Percentiles rank a stretch among this genome's conserved stretches.
phyloP scores from a whole-genome alignment of 345 rosid genomes.

The Euclidium syriacum region DNA sequence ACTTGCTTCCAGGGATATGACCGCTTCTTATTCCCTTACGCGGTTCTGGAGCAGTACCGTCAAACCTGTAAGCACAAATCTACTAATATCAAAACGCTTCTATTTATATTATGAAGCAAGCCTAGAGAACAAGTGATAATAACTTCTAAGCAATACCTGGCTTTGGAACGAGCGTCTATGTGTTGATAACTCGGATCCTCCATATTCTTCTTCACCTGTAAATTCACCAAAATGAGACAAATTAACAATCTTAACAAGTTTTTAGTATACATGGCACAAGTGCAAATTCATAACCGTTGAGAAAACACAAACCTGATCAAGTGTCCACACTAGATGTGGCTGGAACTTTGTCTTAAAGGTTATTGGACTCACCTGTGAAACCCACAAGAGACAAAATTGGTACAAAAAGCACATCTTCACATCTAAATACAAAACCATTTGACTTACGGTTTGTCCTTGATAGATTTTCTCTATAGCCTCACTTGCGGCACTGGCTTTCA shows the following conservation, averaged over 20 bases:
- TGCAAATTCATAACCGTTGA: background rate
- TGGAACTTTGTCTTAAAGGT: constrained; percentile 80
- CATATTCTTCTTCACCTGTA: constrained; percentile 57
- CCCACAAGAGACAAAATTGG: background rate
- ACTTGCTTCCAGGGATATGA: constrained; percentile 95
- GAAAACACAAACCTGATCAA: constrained; percentile 69
- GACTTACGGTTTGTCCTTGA: constrained; percentile 75
- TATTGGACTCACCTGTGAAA: constrained; percentile 67
- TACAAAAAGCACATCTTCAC: background rate
- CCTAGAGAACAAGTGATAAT: constrained; percentile 1
- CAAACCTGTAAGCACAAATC: constrained; percentile 56
- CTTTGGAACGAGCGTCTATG: constrained; percentile 83
- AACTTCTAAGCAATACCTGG: constrained; percentile 57
- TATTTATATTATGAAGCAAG: background rate
- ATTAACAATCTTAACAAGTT: background rate
- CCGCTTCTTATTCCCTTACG: constrained; percentile 94
- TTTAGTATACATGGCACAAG: background rate
- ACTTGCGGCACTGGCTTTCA: constrained; percentile 95
- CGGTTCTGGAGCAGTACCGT: constrained; percentile 86
- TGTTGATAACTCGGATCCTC: constrained; percentile 44
- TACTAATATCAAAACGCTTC: background rate
- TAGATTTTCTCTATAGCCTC: constrained; percentile 95
- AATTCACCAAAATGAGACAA: constrained; percentile 8
- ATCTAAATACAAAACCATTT: background rate
- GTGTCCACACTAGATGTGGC: constrained; percentile 83